Conservation (phyloP, 768 basidiomycete species). For the Goffeauzyma gilvescens region DNA sequence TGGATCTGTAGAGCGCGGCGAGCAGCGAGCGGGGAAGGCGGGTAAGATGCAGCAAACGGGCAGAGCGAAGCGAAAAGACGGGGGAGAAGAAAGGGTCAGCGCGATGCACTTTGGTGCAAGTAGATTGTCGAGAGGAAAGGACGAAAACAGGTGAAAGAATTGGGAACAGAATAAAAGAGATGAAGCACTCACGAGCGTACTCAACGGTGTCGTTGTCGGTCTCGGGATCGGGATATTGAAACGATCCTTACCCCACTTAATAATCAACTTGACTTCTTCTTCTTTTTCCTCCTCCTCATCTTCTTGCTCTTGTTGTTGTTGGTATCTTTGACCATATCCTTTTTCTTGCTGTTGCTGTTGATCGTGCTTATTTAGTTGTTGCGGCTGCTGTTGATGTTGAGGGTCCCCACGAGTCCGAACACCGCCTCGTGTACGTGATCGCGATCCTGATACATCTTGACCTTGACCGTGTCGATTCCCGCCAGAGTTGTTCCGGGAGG, state of each 20-base stretch:
- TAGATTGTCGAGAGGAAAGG: background rate
- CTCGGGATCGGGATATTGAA: conserved; percentile 31
- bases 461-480: too few relatives aligned
- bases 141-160: too few relatives aligned
- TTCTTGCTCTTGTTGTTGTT: background rate
- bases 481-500: too few relatives aligned
- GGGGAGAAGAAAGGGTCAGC: background rate
- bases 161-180: too few relatives aligned
- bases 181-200: conserved; percentile 13
- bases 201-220: conserved; percentile 25
- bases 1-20: conserved; percentile 15
- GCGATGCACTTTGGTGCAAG: conserved; percentile 6
- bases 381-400: too few relatives aligned
- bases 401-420: too few relatives aligned
- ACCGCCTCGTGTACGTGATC: too few relatives aligned
- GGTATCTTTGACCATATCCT: too few relatives aligned
- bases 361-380: too few relatives aligned
- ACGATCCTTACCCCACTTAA: conserved; percentile 11
- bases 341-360: too few relatives aligned
- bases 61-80: background rate
- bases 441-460: too few relatives aligned
- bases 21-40: background rate
- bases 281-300: background rate
- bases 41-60: background rate
- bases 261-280: conserved; percentile 8